Evolutionary conservation across 441 rosid species (phyloP), one percentile per base, ranked within the genome.

Genomic region (Jatropha multifida): DNA sequence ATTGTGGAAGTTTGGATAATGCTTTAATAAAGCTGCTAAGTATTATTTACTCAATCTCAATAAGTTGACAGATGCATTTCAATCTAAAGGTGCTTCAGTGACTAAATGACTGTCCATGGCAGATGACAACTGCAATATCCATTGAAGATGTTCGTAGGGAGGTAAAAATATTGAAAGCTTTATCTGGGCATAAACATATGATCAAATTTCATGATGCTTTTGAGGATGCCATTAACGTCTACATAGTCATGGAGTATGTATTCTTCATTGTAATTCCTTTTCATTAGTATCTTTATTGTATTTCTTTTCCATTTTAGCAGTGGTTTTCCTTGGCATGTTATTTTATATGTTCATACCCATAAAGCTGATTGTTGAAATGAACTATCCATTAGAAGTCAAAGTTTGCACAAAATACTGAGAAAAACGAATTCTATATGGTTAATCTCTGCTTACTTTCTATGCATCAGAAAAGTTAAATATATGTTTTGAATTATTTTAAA

Each of bases 221-320:
- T 84, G 99, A 95, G 79, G 99, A 95, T 79, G 92, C 88, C 80
- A 90, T 87, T 83, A 95, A 95, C 74, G 95, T 95, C 67, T 95
- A 93, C 92, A 89, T 93, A 70, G 98, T 92, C 79, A 95, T 93
- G 99, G 99, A 95, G 99, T 95, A 90, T 69, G 98, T 81, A 60
- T 58, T 59, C 14, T 44, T 59, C 72, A 17, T 20, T 42, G 6
- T 44, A 42, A 7, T 65, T 38, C 20, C 12, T 78, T n/a, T 61
- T 38, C 10, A 18, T 44, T 8, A 60, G n/a, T 11, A 48, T 49
- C 32, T 59, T 59, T 60, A 32, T 7, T 38, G 9, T 72, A 4
- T 55, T 26, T 11, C 40, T 37, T 65, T 42, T 4, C 1, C 1
- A 61, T 12, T 2, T 54, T 54, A 54, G 23, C 23, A 62, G 1